A percentile compares a stretch with the other conserved stretches of the same genome.
These are phyloP conservation scores for Pulicaria dysenterica DNA, from an alignment of 129 eudicot genomes.

Conservation along the genomic window DNA sequence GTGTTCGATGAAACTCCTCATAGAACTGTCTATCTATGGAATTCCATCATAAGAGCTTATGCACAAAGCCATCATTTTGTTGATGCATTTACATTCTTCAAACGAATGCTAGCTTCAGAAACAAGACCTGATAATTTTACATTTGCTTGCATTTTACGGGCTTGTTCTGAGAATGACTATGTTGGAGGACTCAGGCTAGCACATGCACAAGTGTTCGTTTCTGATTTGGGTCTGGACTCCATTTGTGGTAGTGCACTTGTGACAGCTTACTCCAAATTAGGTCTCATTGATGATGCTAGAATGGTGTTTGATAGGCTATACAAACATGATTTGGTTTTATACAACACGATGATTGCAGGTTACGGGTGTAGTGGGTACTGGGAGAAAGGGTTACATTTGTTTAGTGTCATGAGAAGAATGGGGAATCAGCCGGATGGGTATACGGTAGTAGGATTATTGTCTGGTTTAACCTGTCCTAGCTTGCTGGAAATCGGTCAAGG, in stretches of 20 bases:
- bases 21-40: conserved; percentile 68
- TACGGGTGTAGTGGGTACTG: conserved; percentile 61
- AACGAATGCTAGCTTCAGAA: conserved; percentile 49
- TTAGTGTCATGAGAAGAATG: conserved; percentile 44
- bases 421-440: conserved; percentile 70
- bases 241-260: conserved; percentile 73
- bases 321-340: conserved; percentile 60
- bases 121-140: conserved; percentile 71
- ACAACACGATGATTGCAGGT: conserved; percentile 68
- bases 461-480: conserved; percentile 40
- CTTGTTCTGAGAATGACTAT: conserved; percentile 52
- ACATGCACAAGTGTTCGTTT: conserved; percentile 60
- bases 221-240: conserved; percentile 45
- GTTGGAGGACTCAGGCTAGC: conserved; percentile 43
- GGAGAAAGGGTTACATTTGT: conserved; percentile 48
- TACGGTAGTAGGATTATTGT: conserved; percentile 68
- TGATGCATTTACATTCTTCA: conserved; percentile 53
- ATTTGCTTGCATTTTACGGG: conserved; percentile 67
- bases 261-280: conserved; percentile 64
- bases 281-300: conserved; percentile 52
- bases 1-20: conserved; percentile 69
- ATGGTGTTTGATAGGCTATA: conserved; percentile 48
- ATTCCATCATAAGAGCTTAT: conserved; percentile 79
- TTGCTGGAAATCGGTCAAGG: conserved; percentile 53
- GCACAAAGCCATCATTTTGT: conserved; percentile 52